Evolutionary conservation across 164 flowering plant genomes (phyloP).

Genomic region (Cinnamomum micranthum): DNA sequence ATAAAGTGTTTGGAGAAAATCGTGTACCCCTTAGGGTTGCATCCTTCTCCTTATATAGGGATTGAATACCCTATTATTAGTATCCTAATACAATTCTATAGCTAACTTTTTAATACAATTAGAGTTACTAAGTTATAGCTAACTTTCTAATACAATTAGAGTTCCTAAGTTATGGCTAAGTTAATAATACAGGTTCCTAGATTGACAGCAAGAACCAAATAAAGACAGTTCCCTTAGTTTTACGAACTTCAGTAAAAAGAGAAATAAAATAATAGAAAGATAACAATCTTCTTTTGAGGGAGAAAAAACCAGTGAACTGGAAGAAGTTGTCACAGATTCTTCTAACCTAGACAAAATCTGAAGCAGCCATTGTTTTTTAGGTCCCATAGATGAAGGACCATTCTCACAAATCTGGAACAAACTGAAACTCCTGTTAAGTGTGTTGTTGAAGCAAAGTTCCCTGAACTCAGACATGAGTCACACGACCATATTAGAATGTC

Average conservation of each 20-base stretch:
- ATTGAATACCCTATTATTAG: no score
- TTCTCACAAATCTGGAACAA: neutral
- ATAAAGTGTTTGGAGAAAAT: no score
- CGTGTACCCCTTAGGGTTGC: no score
- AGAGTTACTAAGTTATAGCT: no score
- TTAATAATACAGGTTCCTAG: no score
- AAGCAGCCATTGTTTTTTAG: neutral
- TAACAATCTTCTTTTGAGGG: no score
- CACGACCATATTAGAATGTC: neutral
- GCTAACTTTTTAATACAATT: no score
- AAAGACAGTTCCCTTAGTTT: neutral
- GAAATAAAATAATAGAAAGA: neutral
- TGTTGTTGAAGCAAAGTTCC: neutral
- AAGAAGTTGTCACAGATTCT: neutral
- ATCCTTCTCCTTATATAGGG: no score
- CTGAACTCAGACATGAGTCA: neutral
- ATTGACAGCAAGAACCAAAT: neutral
- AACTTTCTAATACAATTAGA: no score
- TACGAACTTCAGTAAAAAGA: neutral
- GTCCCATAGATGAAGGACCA: neutral
- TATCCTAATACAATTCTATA: no score
- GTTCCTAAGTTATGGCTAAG: no score
- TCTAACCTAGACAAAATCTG: neutral
- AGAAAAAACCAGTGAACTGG: neutral
- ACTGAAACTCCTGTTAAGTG: neutral